These are phyloP conservation scores for Emydomyces testavorans DNA, from an alignment of 2,329 filamentous ascomycete genomes.

Conservation along the genomic window DNA sequence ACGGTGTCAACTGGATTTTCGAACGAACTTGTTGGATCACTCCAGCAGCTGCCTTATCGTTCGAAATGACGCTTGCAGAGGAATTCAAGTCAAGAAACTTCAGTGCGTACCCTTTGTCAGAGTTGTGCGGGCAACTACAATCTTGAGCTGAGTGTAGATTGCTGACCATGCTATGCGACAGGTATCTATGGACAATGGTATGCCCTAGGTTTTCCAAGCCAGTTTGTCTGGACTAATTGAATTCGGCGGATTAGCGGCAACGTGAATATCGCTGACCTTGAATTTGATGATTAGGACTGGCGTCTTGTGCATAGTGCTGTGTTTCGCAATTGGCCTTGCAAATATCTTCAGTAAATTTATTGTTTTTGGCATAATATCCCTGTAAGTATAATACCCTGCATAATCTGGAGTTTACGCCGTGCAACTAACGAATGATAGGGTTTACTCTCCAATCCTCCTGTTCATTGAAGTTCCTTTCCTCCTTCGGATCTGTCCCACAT, in stretches of 20 bases:
- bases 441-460: constrained; percentile 60
- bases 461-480: constrained; percentile 89
- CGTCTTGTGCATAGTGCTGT: constrained; percentile 52
- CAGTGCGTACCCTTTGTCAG: constrained; percentile 39
- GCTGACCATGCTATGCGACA: constrained; percentile 24
- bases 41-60: neutral
- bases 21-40: neutral
- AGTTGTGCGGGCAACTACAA: neutral
- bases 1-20: neutral
- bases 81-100: constrained; percentile 56
- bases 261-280: neutral
- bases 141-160: neutral
- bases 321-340: constrained; percentile 56
- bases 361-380: constrained; percentile 48
- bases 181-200: constrained; percentile 61
- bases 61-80: constrained; percentile 43
- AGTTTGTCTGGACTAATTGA: neutral
- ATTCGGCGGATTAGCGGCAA: neutral
- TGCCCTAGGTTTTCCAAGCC: constrained; percentile 25
- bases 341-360: constrained; percentile 53
- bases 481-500: constrained; percentile 94
- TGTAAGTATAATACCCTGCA: constrained; percentile 35
- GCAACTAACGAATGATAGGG: constrained; percentile 36
- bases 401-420: neutral
- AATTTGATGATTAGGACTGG: constrained; percentile 29